Percentiles rank a stretch among this genome's conserved stretches.
Evolutionary conservation across 257 asterid genomes (phyloP).

Genomic region (Verbena officinalis): DNA sequence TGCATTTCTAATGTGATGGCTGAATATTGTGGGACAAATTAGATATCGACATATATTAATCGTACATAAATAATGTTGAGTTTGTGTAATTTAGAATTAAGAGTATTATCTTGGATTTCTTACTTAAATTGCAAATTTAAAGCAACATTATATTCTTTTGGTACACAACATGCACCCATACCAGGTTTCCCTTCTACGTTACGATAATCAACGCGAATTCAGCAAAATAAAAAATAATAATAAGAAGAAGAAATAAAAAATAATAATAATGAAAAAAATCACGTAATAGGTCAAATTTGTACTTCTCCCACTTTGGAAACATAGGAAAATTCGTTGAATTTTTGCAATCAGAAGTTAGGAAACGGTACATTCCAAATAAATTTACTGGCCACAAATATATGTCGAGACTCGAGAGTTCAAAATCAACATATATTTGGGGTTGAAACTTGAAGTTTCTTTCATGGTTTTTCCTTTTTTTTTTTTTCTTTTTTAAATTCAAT

Average conservation of each 20-base stretch:
- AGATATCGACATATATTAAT: too few species aligned
- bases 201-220: too few species aligned
- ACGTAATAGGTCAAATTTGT: not conserved
- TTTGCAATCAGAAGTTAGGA: not conserved
- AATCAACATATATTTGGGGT: constrained; percentile 2
- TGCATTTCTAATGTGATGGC: too few species aligned
- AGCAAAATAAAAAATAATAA: too few species aligned
- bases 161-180: too few species aligned
- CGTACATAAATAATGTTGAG: not conserved
- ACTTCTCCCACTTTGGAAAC: not conserved
- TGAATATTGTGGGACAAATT: too few species aligned
- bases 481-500: too few species aligned
- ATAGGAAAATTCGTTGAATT: not conserved
- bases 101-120: not conserved
- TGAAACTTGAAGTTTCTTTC: too few species aligned
- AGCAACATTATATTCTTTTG: constrained; percentile 3
- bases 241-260: too few species aligned
- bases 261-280: too few species aligned
- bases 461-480: too few species aligned
- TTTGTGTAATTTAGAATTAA: not conserved
- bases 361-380: not conserved
- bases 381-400: not conserved
- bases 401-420: not conserved
- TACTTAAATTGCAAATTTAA: not conserved
- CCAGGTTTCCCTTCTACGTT: too few species aligned